Percentiles rank a stretch among this genome's conserved stretches.
phyloP scores from a whole-genome alignment of 2,329 filamentous ascomycete species.

The Aspergillus flavus region DNA sequence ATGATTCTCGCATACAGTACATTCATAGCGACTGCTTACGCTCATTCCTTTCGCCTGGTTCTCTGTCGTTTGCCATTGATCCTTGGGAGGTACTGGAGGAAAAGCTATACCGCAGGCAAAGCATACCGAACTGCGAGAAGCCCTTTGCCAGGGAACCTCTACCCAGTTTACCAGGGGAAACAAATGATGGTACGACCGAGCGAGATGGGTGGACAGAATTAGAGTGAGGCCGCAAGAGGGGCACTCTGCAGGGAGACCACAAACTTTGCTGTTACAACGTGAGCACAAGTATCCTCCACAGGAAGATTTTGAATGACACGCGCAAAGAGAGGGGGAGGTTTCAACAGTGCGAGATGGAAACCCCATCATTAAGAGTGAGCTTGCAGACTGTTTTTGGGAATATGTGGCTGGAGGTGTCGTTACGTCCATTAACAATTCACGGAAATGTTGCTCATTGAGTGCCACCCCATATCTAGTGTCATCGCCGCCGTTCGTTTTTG shows the following conservation, averaged over 20 bases:
- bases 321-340: constrained; percentile 74
- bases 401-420: constrained; percentile 88
- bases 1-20: constrained; percentile 81
- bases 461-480: constrained; percentile 74
- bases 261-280: constrained; percentile 85
- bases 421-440: constrained; percentile 81
- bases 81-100: constrained; percentile 52
- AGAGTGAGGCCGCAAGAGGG: constrained; percentile 88
- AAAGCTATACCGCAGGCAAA: constrained; percentile 78
- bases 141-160: constrained; percentile 81
- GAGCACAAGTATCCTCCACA: constrained; percentile 90
- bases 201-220: constrained; percentile 90
- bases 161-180: constrained; percentile 90
- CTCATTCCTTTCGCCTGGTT: constrained; percentile 66
- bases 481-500: constrained; percentile 82
- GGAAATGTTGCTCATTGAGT: constrained; percentile 83
- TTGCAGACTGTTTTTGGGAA: constrained; percentile 54
- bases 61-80: constrained; percentile 38
- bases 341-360: constrained; percentile 87
- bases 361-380: constrained; percentile 88
- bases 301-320: constrained; percentile 82
- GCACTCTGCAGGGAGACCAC: constrained; percentile 85
- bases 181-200: constrained; percentile 89
- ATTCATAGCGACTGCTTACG: constrained; percentile 86
- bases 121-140: constrained; percentile 65